Evolutionary conservation across 2,329 filamentous ascomycete species (phyloP).

Genomic region (Pleomassaria siparia): DNA sequence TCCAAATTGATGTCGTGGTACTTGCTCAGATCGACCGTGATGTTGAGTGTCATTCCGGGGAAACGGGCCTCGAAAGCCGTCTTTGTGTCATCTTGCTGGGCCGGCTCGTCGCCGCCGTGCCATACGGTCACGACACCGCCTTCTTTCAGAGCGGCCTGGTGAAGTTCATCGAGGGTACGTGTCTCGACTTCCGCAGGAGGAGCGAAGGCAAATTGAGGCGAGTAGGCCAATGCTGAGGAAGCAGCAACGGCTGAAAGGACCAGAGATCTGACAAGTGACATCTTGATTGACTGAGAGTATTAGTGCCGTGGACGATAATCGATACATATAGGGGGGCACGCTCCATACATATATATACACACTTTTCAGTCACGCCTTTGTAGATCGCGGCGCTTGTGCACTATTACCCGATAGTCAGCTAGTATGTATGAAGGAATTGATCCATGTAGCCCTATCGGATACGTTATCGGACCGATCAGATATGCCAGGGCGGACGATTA

Average conservation of each 20-base stretch:
- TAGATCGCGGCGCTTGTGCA: no score
- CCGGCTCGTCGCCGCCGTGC: constrained; percentile 53
- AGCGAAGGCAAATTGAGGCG: background rate
- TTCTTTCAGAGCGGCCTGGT: constrained; percentile 53
- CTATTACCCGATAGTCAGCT: no score
- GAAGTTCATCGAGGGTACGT: constrained; percentile 53
- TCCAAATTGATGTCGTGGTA: constrained; percentile 56
- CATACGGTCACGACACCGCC: constrained; percentile 50
- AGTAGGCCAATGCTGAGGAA: background rate
- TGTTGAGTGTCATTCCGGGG: constrained; percentile 54
- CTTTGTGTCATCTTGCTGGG: constrained; percentile 46
- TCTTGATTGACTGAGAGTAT: background rate
- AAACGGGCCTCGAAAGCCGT: constrained; percentile 50
- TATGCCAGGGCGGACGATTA: no score
- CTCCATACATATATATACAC: no score
- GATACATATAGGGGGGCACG: no score
- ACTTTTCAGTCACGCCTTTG: no score
- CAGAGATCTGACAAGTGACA: background rate
- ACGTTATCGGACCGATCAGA: no score
- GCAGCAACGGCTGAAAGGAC: background rate
- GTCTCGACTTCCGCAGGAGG: constrained; percentile 42
- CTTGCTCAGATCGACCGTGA: constrained; percentile 59
- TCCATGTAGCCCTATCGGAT: no score
- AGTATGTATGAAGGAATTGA: no score
- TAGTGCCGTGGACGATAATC: no score